These are phyloP conservation scores for Beauveria australis DNA, from an alignment of 2,329 filamentous ascomycete genomes.

Conservation along the genomic window DNA sequence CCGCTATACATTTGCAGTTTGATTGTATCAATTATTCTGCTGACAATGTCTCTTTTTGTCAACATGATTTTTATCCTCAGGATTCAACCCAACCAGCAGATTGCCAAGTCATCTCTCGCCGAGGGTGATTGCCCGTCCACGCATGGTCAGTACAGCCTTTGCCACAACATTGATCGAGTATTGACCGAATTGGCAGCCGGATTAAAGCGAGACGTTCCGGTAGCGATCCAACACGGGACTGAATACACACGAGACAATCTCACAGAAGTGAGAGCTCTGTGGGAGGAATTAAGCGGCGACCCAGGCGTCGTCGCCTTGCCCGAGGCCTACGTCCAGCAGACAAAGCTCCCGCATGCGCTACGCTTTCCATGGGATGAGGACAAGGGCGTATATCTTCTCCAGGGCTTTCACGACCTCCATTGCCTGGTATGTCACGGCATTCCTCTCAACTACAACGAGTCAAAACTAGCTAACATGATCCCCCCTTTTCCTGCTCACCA, in stretches of 20 bases:
- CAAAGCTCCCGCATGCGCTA: background rate
- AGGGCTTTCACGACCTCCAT: slow-evolving; percentile 2
- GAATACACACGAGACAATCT: background rate
- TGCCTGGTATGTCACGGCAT: background rate
- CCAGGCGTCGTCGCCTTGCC: slow-evolving; percentile 3
- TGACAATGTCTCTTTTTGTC: background rate
- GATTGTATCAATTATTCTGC: background rate
- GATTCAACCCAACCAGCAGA: background rate
- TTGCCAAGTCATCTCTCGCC: background rate
- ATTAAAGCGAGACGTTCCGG: background rate
- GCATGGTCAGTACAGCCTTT: background rate
- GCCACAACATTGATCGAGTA: background rate
- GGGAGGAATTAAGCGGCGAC: slow-evolving; percentile 2
- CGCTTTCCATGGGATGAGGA: background rate
- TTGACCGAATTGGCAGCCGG: background rate
- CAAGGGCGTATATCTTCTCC: slow-evolving; percentile 1
- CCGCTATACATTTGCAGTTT: background rate
- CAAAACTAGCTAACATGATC: too few relatives aligned
- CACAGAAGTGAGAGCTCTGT: background rate
- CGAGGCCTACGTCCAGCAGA: background rate
- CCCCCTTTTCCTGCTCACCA: background rate
- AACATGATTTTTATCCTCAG: background rate
- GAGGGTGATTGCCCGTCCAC: background rate
- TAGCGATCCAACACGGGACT: background rate
- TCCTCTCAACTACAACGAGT: too few relatives aligned